These are phyloP conservation scores for Beverwykella pulmonaria DNA, from an alignment of 495 filamentous ascomycete species.

Conservation along the genomic window DNA sequence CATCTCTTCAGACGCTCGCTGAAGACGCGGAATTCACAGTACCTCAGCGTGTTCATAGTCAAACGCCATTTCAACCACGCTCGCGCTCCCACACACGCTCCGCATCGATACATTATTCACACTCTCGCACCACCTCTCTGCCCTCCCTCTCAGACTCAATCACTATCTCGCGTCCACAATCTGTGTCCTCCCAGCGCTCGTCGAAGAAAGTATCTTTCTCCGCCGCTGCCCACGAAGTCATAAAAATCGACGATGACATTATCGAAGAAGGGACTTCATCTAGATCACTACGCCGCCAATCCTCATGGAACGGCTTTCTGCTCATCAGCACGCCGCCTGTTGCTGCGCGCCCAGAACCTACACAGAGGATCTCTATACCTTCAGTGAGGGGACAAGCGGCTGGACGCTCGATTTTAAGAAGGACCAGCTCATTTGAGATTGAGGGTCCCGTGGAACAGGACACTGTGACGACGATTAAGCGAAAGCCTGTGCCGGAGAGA, in stretches of 20 bases:
- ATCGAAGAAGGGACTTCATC: neutral
- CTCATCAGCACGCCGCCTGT: neutral
- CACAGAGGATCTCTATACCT: neutral
- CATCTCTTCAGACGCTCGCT: neutral
- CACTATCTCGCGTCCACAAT: neutral
- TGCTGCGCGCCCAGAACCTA: neutral
- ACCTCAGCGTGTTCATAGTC: neutral
- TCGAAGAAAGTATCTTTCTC: slow-evolving; percentile 5
- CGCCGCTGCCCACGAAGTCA: neutral
- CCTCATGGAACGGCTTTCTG: neutral
- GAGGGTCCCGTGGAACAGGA: neutral
- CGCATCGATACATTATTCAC: neutral
- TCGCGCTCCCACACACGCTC: neutral
- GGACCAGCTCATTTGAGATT: neutral
- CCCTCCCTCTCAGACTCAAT: neutral
- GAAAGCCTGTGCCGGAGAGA: neutral
- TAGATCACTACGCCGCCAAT: neutral
- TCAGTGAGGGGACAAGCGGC: neutral
- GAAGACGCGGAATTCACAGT: neutral
- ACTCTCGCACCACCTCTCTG: neutral
- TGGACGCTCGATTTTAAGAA: neutral
- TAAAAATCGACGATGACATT: neutral
- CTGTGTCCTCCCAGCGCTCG: too few relatives aligned
- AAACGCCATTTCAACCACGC: neutral
- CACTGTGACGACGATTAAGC: neutral